phyloP scores from a whole-genome alignment of 805 yeast species.

The Candida germanica region DNA sequence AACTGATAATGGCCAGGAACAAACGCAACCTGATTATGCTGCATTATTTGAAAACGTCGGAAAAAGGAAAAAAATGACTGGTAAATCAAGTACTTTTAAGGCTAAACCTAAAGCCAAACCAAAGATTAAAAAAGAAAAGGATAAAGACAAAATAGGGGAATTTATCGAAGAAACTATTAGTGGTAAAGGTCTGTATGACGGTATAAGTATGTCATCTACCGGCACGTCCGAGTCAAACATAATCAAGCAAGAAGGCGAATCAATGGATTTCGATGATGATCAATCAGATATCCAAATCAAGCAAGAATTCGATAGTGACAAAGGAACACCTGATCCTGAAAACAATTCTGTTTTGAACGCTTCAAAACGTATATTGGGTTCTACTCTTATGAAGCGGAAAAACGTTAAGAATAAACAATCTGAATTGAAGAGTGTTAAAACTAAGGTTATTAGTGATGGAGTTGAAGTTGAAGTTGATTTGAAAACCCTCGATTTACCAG shows the following conservation, averaged over 20 bases:
- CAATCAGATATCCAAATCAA: background rate
- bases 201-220: slow-evolving; percentile 11
- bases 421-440: slow-evolving; percentile 12
- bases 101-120: slow-evolving; percentile 21
- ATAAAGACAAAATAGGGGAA: background rate
- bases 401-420: slow-evolving; percentile 11
- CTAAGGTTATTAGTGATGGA: slow-evolving; percentile 17
- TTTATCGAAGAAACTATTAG: slow-evolving; percentile 1
- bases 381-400: slow-evolving; percentile 36
- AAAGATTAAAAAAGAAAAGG: slow-evolving; percentile 17
- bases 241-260: background rate
- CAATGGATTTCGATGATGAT: background rate
- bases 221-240: slow-evolving; percentile 8
- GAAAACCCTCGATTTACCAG: slow-evolving; percentile 38
- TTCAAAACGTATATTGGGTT: slow-evolving; percentile 38
- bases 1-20: slow-evolving; percentile 12
- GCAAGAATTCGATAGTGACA: background rate
- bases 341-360: slow-evolving; percentile 16
- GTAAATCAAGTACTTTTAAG: slow-evolving; percentile 15
- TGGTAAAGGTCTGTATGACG: slow-evolving; percentile 17
- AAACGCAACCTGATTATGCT: slow-evolving; percentile 39
- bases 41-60: slow-evolving; percentile 44
- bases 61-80: slow-evolving; percentile 30
- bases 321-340: background rate
- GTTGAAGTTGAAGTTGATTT: slow-evolving; percentile 40